Evolutionary conservation across 495 filamentous ascomycete species (phyloP).

Genomic region (Usnea hakonensis): DNA sequence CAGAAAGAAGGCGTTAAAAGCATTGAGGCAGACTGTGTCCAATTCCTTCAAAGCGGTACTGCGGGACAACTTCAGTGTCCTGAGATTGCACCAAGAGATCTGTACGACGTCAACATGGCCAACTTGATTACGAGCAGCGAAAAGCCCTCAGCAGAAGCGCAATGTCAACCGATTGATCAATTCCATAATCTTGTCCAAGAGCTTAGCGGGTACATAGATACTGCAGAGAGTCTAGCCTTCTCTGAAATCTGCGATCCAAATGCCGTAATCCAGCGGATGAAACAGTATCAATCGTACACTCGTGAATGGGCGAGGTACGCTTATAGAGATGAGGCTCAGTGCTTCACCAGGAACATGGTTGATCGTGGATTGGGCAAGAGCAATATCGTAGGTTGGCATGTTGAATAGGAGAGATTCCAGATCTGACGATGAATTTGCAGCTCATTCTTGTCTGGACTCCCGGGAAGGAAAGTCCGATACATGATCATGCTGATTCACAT

Average conservation of each 20-base stretch:
- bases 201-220: slow-evolving; percentile 63
- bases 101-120: neutral
- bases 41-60: neutral
- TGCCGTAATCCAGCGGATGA: slow-evolving; percentile 61
- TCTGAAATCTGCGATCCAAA: slow-evolving; percentile 62
- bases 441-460: slow-evolving; percentile 90
- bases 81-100: neutral
- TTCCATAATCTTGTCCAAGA: slow-evolving; percentile 70
- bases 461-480: slow-evolving; percentile 74
- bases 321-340: slow-evolving; percentile 51
- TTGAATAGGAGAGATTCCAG: neutral
- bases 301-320: slow-evolving; percentile 68
- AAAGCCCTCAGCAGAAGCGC: neutral
- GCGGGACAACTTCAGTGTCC: neutral
- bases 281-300: slow-evolving; percentile 56
- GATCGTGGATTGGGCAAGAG: slow-evolving; percentile 87
- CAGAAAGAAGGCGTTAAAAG: neutral
- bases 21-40: neutral
- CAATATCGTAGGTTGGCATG: slow-evolving; percentile 59
- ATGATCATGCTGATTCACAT: slow-evolving; percentile 82
- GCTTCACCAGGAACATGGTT: slow-evolving; percentile 83
- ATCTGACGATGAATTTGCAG: slow-evolving; percentile 33
- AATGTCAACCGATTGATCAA: slow-evolving; percentile 24
- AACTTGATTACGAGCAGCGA: neutral
- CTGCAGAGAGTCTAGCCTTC: slow-evolving; percentile 71